Evolutionary conservation across 2,329 filamentous ascomycete genomes (phyloP), one percentile per base, ranked within the genome.

Genomic region (Diaporthe vaccinii): DNA sequence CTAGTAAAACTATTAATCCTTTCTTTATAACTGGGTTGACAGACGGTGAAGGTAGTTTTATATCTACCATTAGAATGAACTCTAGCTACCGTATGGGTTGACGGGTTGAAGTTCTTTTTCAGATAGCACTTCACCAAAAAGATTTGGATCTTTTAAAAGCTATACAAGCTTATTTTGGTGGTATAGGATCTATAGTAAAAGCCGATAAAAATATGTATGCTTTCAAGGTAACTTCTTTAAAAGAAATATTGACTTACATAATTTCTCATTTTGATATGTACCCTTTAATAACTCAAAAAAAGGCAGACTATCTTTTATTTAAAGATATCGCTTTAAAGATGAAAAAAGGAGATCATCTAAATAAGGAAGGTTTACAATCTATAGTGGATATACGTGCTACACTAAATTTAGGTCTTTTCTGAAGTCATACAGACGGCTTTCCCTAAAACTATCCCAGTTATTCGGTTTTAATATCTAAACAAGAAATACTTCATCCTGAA

Each of bases 221-320:
- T 59, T 59, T 59, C 28, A 59, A n/a, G 22, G 57, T 59, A 59
- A 59, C 57, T 59, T 59, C 57, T 59, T 34, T 59, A 15, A 59
- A 59, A 59, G 57, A 59, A 59, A 59, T 59, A 31, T 59, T 59
- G n/a, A n/a, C 57, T 59, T 59, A 59, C 28, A 31, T 61, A 61
- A 61, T 72, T 36, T 41, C 69, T 61, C 69, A 72, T 53, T 72
- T 72, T 61, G 55, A 61, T 25, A 72, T 39, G 39, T 72, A 72
- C n/a, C 36, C 41, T 51, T 71, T 71, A 71, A 8, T 55, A 59
- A 72, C 69, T 59, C 69, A 59, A 25, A 72, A 72, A 58, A 41
- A 28, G 41, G 53, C 53, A 71, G 68, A 71, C 53, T 71, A 59
- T 71, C 41, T 71, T 49, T 44, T 72, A 51, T 72, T 72, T 31